phyloP scores from a whole-genome alignment of 2,329 filamentous ascomycete genomes.

The Chaetomium strumarium region DNA sequence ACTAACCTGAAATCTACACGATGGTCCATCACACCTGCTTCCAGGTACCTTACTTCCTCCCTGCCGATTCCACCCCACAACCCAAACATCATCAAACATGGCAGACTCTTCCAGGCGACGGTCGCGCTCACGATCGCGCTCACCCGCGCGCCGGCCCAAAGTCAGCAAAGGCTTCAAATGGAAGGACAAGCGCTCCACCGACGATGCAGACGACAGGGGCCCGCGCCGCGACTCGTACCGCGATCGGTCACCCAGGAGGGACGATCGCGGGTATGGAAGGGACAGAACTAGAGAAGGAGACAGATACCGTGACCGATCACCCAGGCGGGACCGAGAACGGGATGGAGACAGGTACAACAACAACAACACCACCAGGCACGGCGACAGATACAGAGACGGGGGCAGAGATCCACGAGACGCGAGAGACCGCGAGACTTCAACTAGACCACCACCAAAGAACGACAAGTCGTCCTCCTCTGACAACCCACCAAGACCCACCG shows the following conservation, averaged over 20 bases:
- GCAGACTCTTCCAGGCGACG: constrained; percentile 20
- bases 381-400: constrained; percentile 33
- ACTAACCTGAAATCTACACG: not conserved
- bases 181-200: constrained; percentile 26
- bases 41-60: not conserved
- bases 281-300: constrained; percentile 31
- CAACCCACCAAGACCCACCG: constrained; percentile 24
- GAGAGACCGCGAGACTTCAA: constrained; percentile 1
- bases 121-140: constrained; percentile 23
- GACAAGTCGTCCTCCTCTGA: constrained; percentile 4
- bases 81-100: constrained; percentile 17
- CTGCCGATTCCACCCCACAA: not conserved
- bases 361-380: constrained; percentile 26
- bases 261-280: constrained; percentile 17
- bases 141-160: constrained; percentile 19
- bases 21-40: not conserved
- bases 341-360: constrained; percentile 25
- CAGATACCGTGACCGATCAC: constrained; percentile 25
- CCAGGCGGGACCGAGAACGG: constrained; percentile 27
- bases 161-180: constrained; percentile 26
- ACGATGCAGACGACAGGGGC: constrained; percentile 19
- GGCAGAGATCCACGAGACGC: no score
- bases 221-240: constrained; percentile 26
- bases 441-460: no score
- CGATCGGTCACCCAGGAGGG: constrained; percentile 24